A percentile compares a stretch with the other conserved stretches of the same genome.
Conservation (phyloP, 192 early-diverging fungal genomes). For the Phlyctochytrium arcticum region DNA sequence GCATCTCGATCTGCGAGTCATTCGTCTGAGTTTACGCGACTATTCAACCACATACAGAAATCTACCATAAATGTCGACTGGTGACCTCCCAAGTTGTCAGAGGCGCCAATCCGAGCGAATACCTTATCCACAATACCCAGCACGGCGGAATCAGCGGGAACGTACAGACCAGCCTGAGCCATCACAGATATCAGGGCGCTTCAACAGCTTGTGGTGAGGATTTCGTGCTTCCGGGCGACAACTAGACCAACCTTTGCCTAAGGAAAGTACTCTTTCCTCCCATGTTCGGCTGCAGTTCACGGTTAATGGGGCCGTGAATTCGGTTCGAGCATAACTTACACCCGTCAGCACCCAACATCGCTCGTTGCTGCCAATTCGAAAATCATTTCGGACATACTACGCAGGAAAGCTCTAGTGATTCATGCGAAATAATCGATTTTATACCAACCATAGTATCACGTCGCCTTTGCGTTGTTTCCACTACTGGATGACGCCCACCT, state of each 20-base stretch:
- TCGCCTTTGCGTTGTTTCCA: constrained; percentile 48
- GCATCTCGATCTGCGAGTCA: constrained; percentile 58
- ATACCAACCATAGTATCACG: constrained; percentile 24
- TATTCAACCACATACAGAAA: background rate
- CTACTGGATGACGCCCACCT: constrained; percentile 69
- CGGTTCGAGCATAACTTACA: too few relatives aligned
- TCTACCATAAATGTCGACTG: constrained; percentile 73
- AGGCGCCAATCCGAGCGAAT: constrained; percentile 69
- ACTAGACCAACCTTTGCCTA: constrained; percentile 50
- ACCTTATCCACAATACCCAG: constrained; percentile 69
- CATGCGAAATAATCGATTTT: background rate
- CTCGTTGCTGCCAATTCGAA: constrained; percentile 32
- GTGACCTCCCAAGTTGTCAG: constrained; percentile 61
- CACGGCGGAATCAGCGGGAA: constrained; percentile 61
- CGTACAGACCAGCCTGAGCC: constrained; percentile 71
- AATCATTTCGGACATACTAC: constrained; percentile 55
- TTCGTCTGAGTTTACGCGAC: too few relatives aligned
- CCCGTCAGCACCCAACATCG: constrained; percentile 21
- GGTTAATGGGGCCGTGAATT: too few relatives aligned
- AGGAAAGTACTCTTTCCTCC: constrained; percentile 71
- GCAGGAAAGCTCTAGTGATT: background rate
- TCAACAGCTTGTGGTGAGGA: background rate
- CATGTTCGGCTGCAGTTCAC: constrained; percentile 83
- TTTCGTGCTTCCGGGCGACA: constrained; percentile 10
- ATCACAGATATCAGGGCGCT: constrained; percentile 49